Percentiles rank a stretch among this genome's conserved stretches.
phyloP scores from a whole-genome alignment of 2,329 filamentous ascomycete genomes.

The Venturia effusa region DNA sequence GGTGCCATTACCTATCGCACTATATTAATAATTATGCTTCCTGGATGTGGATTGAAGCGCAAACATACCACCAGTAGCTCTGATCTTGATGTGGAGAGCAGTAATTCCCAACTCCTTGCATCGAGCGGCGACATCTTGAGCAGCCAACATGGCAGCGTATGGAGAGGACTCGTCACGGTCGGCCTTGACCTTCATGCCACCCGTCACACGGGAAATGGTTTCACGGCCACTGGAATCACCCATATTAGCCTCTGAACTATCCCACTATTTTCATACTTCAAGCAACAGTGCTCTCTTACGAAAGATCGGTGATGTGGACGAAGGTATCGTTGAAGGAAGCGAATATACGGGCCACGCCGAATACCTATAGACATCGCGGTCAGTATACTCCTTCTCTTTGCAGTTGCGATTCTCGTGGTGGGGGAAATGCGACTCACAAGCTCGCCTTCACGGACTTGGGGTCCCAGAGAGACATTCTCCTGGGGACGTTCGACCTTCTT shows the following conservation, averaged over 20 bases:
- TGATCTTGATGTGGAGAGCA: slow-evolving; percentile 99
- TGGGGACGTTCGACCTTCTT: slow-evolving; percentile 59
- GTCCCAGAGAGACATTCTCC: slow-evolving; percentile 98
- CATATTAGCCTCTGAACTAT: slow-evolving; percentile 47
- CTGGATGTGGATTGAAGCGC: not conserved
- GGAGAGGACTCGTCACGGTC: slow-evolving; percentile 99
- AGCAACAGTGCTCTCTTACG: slow-evolving; percentile 20
- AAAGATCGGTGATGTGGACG: slow-evolving; percentile 98
- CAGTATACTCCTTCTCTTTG: not conserved
- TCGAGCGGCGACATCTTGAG: slow-evolving; percentile 81
- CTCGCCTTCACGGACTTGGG: slow-evolving; percentile 90
- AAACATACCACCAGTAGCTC: slow-evolving; percentile 84
- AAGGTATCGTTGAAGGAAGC: slow-evolving; percentile 58
- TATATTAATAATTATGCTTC: not conserved
- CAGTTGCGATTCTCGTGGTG: slow-evolving; percentile 11
- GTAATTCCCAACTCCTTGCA: slow-evolving; percentile 82
- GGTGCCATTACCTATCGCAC: slow-evolving; percentile 72
- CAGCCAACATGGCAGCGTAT: slow-evolving; percentile 99
- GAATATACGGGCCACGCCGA: slow-evolving; percentile 96
- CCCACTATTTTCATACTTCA: not conserved
- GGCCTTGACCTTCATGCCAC: slow-evolving; percentile 99
- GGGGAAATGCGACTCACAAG: slow-evolving; percentile 13
- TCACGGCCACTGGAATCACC: slow-evolving; percentile 86
- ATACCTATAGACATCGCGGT: slow-evolving; percentile 41
- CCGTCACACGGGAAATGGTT: slow-evolving; percentile 99